These are phyloP conservation scores for Acanthamoeba culbertsoni DNA, from an alignment of 208 protist genomes.

Conservation along the genomic window DNA sequence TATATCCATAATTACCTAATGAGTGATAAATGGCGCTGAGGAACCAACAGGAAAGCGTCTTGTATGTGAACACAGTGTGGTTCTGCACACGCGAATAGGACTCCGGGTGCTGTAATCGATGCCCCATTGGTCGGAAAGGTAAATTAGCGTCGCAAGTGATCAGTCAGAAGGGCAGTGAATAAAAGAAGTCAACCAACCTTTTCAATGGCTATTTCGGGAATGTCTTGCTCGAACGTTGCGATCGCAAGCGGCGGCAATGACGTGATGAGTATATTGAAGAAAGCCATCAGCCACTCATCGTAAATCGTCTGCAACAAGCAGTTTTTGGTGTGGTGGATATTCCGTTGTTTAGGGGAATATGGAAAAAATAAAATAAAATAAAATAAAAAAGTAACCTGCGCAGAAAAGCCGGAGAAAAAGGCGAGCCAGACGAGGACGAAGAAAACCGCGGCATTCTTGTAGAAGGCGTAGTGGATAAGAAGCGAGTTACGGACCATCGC, in stretches of 20 bases:
- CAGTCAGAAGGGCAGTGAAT: slow-evolving; percentile 89
- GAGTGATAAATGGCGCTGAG: not conserved
- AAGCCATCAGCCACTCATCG: slow-evolving; percentile 41
- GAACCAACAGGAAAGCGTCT: not conserved
- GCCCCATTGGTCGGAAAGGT: slow-evolving; percentile 90
- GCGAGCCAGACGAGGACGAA: slow-evolving; percentile 82
- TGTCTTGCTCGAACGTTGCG: not conserved
- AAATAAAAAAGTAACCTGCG: slow-evolving; percentile 64
- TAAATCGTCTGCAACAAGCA: slow-evolving; percentile 56
- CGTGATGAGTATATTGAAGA: slow-evolving; percentile 4
- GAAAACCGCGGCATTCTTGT: slow-evolving; percentile 82
- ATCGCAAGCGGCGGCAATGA: not conserved
- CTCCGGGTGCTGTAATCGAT: slow-evolving; percentile 91
- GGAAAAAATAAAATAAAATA: too few species aligned
- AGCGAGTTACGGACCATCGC: slow-evolving; percentile 74
- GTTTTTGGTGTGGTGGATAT: too few species aligned
- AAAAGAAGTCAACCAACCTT: slow-evolving; percentile 85
- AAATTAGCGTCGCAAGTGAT: slow-evolving; percentile 87
- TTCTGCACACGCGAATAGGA: slow-evolving; percentile 73
- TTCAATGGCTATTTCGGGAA: not conserved
- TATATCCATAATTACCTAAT: not conserved
- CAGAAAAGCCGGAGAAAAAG: slow-evolving; percentile 68
- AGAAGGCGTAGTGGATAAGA: slow-evolving; percentile 84
- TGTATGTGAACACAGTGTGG: slow-evolving; percentile 9
- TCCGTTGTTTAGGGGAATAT: too few species aligned